These are phyloP conservation scores for Scheffersomyces stipitis DNA, from an alignment of 805 yeast genomes.

Conservation along the genomic window DNA sequence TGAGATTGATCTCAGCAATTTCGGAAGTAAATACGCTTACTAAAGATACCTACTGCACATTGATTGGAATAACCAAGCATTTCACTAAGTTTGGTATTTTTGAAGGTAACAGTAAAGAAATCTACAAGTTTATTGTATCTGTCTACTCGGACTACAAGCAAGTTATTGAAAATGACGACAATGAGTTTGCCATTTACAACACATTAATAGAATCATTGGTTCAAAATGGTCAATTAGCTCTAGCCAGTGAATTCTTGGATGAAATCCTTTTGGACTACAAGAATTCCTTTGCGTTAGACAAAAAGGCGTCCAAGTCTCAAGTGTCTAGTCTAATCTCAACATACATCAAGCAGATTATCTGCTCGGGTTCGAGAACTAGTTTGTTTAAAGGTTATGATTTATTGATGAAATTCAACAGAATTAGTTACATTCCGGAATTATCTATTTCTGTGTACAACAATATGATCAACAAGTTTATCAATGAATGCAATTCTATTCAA, in stretches of 20 bases:
- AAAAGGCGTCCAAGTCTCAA: slow-evolving; percentile 19
- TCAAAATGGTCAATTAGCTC: slow-evolving; percentile 45
- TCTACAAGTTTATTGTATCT: slow-evolving; percentile 26
- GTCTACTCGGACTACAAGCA: slow-evolving; percentile 35
- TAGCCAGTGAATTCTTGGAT: slow-evolving; percentile 60
- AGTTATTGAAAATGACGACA: slow-evolving; percentile 15
- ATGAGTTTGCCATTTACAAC: slow-evolving; percentile 52
- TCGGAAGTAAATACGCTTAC: background rate
- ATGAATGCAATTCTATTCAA: slow-evolving; percentile 18
- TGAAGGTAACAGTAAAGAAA: slow-evolving; percentile 12
- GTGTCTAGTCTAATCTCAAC: slow-evolving; percentile 44
- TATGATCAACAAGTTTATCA: slow-evolving; percentile 26
- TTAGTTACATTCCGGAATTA: slow-evolving; percentile 37
- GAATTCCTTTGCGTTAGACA: slow-evolving; percentile 16
- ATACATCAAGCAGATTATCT: slow-evolving; percentile 23
- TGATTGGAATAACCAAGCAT: slow-evolving; percentile 31
- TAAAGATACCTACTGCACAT: slow-evolving; percentile 36
- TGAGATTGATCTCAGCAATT: slow-evolving; percentile 13
- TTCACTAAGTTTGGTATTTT: slow-evolving; percentile 18
- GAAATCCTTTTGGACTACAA: slow-evolving; percentile 48
- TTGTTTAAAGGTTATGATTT: slow-evolving; percentile 24
- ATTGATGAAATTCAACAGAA: slow-evolving; percentile 25
- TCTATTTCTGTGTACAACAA: slow-evolving; percentile 28
- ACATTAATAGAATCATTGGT: slow-evolving; percentile 53
- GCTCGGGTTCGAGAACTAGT: too few relatives aligned